Evolutionary conservation across 139 green algal species (phyloP).

Genomic region (Coelastrella sp.): DNA sequence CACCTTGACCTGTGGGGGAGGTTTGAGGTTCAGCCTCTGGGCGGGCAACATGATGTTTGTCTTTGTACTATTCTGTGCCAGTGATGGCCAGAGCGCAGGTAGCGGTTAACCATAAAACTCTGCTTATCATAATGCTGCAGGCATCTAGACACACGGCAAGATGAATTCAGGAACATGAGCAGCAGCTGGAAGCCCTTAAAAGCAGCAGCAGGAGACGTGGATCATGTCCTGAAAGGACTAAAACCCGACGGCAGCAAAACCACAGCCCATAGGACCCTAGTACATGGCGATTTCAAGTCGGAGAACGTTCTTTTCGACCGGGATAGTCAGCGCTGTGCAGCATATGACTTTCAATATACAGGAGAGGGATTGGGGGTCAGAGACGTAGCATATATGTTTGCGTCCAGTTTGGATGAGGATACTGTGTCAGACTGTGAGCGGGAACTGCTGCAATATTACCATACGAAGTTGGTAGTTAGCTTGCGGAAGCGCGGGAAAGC

Average conservation of each 20-base stretch:
- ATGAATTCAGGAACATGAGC: conserved; percentile 60
- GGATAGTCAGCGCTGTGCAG: conserved; percentile 21
- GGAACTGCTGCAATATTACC: conserved; percentile 66
- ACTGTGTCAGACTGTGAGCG: conserved; percentile 50
- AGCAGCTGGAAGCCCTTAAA: conserved; percentile 55
- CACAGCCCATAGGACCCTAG: conserved; percentile 4
- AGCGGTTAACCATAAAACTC: too few species aligned
- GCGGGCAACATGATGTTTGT: neutral
- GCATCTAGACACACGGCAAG: conserved; percentile 66
- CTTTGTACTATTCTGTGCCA: neutral
- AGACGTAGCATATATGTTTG: conserved; percentile 74
- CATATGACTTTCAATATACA: conserved; percentile 68
- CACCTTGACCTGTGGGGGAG: too few species aligned
- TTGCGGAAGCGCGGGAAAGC: conserved; percentile 19
- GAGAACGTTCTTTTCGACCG: conserved; percentile 69
- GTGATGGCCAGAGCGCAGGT: too few species aligned
- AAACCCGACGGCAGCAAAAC: conserved; percentile 25
- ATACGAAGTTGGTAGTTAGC: conserved; percentile 34
- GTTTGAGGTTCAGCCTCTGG: neutral
- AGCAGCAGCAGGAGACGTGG: conserved; percentile 52
- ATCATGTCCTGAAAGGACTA: conserved; percentile 41
- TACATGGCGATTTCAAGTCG: conserved; percentile 69
- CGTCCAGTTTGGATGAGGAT: conserved; percentile 52
- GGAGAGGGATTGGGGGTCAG: conserved; percentile 63
- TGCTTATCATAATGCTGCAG: neutral